Conservation (phyloP, 179 eudicot genomes). For the Heliamphora pulchella region DNA sequence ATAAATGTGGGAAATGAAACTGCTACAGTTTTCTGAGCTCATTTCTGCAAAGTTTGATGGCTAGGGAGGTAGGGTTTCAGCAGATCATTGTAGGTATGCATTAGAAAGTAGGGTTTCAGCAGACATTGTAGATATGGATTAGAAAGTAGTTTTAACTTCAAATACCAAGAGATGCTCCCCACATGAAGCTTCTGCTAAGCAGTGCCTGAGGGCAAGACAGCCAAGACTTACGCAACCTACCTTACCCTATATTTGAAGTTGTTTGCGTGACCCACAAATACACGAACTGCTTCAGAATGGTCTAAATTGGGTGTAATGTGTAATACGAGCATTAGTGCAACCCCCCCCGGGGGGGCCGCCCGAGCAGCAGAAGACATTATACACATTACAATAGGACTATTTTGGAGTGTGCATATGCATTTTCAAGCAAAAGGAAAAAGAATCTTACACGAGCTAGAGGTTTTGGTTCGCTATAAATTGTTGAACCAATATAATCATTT, state of each 20-base stretch:
- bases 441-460: slow-evolving; percentile 33
- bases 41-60: not conserved
- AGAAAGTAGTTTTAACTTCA: not conserved
- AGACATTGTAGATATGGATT: not conserved
- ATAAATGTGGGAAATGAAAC: not conserved
- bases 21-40: not conserved
- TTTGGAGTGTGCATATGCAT: not conserved
- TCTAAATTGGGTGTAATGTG: too few relatives aligned
- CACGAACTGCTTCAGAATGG: too few relatives aligned
- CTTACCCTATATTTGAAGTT: too few relatives aligned
- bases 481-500: slow-evolving; percentile 22
- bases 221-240: too few relatives aligned
- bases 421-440: not conserved
- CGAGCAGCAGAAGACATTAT: not conserved
- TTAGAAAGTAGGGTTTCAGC: too few relatives aligned
- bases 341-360: too few relatives aligned
- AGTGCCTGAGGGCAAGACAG: too few relatives aligned
- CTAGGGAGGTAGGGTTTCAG: not conserved
- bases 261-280: too few relatives aligned
- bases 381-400: not conserved
- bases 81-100: too few relatives aligned
- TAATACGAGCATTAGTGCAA: too few relatives aligned
- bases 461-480: slow-evolving; percentile 14
- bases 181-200: too few relatives aligned
- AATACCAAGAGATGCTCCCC: not conserved